These are phyloP conservation scores for Fraxinus sp. DNA, from an alignment of 305 asterid genomes.

Conservation along the genomic window DNA sequence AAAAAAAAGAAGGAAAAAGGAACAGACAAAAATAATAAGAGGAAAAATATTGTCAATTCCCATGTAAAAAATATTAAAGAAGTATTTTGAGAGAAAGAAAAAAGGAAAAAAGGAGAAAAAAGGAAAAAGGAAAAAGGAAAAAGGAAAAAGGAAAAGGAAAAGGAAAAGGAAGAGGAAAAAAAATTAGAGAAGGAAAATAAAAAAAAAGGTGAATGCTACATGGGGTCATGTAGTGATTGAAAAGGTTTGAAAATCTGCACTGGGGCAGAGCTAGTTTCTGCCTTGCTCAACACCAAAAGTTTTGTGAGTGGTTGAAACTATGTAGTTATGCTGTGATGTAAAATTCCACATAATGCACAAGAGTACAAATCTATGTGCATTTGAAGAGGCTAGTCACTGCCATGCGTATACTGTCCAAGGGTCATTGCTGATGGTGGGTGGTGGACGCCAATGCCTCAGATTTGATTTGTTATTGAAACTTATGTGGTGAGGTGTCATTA, in stretches of 20 bases:
- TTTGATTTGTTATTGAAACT: background rate
- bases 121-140: too few species aligned
- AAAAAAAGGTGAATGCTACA: background rate
- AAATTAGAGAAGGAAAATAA: background rate
- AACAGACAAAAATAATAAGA: background rate
- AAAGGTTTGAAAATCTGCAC: background rate
- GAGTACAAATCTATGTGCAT: background rate
- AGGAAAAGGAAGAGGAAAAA: background rate
- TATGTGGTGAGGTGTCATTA: background rate
- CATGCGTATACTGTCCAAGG: background rate
- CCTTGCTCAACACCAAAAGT: background rate
- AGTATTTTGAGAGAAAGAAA: background rate
- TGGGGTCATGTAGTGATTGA: background rate
- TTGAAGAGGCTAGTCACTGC: constrained; percentile 3
- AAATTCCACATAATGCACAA: background rate
- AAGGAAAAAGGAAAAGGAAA: background rate
- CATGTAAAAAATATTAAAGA: background rate
- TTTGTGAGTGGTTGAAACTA: background rate
- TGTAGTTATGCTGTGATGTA: background rate
- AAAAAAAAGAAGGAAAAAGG: background rate
- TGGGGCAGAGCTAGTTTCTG: background rate
- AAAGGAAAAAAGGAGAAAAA: too few species aligned
- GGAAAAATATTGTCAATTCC: background rate
- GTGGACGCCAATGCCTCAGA: background rate
- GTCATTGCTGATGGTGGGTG: background rate